A percentile compares a stretch with the other conserved stretches of the same genome.
Conservation (phyloP, 116 monocot species). For the Dioscorea cayenensis region DNA sequence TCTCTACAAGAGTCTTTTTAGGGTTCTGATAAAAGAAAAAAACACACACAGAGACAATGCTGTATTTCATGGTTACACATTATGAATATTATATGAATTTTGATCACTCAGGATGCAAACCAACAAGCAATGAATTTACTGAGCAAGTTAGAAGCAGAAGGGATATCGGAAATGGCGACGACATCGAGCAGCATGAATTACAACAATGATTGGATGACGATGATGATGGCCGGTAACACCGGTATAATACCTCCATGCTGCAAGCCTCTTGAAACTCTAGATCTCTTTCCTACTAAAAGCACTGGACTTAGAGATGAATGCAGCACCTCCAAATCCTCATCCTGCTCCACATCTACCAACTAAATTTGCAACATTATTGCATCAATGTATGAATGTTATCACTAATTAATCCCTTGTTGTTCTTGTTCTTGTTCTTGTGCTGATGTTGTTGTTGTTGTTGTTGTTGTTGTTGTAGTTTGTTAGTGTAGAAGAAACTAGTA, state of each 20-base stretch:
- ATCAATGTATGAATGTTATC: neutral
- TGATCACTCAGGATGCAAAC: conserved; percentile 4
- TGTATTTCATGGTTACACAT: too few relatives aligned
- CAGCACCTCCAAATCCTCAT: conserved; percentile 44
- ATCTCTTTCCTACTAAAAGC: conserved; percentile 44
- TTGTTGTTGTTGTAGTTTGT: neutral
- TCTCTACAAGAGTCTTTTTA: too few relatives aligned
- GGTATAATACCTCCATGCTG: conserved; percentile 20
- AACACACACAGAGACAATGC: too few relatives aligned
- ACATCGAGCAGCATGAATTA: neutral
- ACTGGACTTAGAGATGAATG: conserved; percentile 39
- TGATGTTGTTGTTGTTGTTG: neutral
- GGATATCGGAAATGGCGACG: conserved; percentile 3
- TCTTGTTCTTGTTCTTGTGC: neutral
- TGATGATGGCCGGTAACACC: neutral
- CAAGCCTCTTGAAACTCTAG: conserved; percentile 32
- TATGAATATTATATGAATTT: too few relatives aligned
- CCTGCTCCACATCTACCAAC: conserved; percentile 42
- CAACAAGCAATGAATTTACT: conserved; percentile 25
- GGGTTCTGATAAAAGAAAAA: too few relatives aligned
- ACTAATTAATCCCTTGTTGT: too few relatives aligned
- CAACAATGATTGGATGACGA: conserved; percentile 16
- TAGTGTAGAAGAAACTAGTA: neutral
- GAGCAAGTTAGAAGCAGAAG: conserved; percentile 15
- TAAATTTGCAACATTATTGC: neutral